Percentiles rank a stretch among this genome's conserved stretches.
These are phyloP conservation scores for Thelephora ganbajun DNA, from an alignment of 768 basidiomycete species.

Conservation along the genomic window DNA sequence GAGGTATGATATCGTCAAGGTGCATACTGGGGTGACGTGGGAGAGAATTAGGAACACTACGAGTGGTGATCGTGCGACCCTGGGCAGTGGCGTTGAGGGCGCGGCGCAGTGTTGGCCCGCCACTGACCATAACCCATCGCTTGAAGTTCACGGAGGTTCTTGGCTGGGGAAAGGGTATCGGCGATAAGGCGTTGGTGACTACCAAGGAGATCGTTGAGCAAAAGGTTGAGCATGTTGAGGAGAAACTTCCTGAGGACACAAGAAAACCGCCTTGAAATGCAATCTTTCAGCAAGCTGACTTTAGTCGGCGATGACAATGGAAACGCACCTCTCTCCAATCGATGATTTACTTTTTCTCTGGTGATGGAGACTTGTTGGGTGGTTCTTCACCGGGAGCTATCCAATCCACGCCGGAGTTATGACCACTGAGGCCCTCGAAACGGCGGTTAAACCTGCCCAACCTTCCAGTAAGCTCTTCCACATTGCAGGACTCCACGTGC, in stretches of 20 bases:
- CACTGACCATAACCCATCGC: no score
- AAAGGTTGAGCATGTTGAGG: background rate
- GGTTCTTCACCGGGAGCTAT: background rate
- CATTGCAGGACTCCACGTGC: no score
- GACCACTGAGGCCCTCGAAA: slow-evolving; percentile 33
- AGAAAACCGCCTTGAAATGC: no score
- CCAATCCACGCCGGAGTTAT: background rate
- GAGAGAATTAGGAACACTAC: slow-evolving; percentile 40
- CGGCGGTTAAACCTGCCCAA: slow-evolving; percentile 68
- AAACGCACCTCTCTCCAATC: no score
- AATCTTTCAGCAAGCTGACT: no score
- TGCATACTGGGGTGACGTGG: slow-evolving; percentile 47
- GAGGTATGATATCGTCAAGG: slow-evolving; percentile 49
- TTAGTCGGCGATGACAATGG: no score
- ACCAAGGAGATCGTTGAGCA: slow-evolving; percentile 4
- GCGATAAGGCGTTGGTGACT: slow-evolving; percentile 1
- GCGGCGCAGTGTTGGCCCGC: no score
- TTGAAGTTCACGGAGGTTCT: slow-evolving; percentile 53
- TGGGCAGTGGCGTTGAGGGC: slow-evolving; percentile 29
- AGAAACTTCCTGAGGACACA: slow-evolving; percentile 3
- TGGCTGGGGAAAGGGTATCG: slow-evolving; percentile 24
- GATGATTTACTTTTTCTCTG: background rate
- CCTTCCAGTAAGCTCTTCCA: slow-evolving; percentile 63
- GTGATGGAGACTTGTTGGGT: background rate
- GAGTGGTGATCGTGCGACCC: slow-evolving; percentile 27